Conservation (phyloP, 495 filamentous ascomycete genomes). For the Penicillium crystallinum region DNA sequence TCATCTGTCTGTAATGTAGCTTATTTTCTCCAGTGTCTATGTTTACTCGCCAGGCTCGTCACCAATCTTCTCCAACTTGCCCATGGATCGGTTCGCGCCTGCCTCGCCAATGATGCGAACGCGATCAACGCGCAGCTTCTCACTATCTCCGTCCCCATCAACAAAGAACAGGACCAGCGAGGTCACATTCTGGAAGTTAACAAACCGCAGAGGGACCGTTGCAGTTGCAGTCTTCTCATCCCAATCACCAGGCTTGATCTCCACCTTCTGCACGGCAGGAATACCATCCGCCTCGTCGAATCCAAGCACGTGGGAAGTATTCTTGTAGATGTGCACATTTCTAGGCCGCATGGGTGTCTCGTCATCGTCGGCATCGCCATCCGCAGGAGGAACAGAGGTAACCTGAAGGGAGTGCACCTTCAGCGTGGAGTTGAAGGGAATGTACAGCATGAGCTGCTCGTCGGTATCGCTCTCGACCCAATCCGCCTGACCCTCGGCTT, state of each 20-base stretch:
- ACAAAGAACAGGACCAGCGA: conserved; percentile 85
- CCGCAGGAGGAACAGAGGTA: conserved; percentile 66
- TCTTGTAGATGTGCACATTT: conserved; percentile 77
- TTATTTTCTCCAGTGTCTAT: conserved; percentile 6
- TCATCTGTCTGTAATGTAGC: conserved; percentile 1
- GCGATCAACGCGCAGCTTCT: conserved; percentile 83
- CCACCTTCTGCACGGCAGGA: conserved; percentile 67
- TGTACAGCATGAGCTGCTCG: conserved; percentile 91
- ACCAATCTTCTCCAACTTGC: conserved; percentile 92
- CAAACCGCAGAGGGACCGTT: conserved; percentile 77
- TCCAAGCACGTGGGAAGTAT: conserved; percentile 79
- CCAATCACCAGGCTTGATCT: conserved; percentile 73
- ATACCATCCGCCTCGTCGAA: conserved; percentile 95
- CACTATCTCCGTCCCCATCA: conserved; percentile 78
- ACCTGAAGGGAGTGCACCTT: conserved; percentile 90
- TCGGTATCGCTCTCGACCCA: conserved; percentile 99
- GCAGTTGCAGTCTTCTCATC: conserved; percentile 79
- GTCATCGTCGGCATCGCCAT: conserved; percentile 56
- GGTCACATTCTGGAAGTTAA: conserved; percentile 93
- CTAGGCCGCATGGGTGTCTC: conserved; percentile 81
- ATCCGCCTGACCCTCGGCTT: conserved; percentile 51
- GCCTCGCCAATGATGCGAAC: conserved; percentile 82
- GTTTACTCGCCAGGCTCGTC: conserved; percentile 63
- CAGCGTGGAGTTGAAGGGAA: conserved; percentile 82
- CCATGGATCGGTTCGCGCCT: conserved; percentile 89